phyloP scores from a whole-genome alignment of 257 asterid species.

The Datura wrightii region DNA sequence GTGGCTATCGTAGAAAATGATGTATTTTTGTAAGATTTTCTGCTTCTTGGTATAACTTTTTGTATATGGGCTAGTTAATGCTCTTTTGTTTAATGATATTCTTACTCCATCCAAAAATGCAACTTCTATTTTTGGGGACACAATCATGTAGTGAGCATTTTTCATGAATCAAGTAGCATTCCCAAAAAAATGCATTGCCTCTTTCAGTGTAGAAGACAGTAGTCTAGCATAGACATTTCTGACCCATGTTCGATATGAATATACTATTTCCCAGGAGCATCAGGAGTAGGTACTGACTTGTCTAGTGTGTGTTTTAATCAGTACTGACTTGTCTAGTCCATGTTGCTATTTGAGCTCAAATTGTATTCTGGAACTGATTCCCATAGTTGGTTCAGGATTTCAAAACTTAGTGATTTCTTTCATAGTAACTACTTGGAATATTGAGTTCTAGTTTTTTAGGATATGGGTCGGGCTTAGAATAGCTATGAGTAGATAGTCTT shows the following conservation, averaged over 20 bases:
- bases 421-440: neutral
- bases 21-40: too few relatives aligned
- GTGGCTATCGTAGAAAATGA: too few relatives aligned
- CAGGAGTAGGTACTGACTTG: constrained; percentile 6
- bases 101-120: neutral
- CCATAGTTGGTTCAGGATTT: neutral
- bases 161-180: neutral
- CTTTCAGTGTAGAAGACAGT: constrained; percentile 7
- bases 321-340: neutral
- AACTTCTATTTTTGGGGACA: neutral
- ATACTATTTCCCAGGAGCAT: constrained; percentile 13
- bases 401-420: neutral
- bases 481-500: neutral
- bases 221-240: constrained; percentile 5
- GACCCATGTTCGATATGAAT: constrained; percentile 17
- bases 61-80: too few relatives aligned
- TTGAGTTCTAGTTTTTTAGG: neutral
- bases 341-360: constrained; percentile 18
- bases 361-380: constrained; percentile 4
- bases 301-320: neutral
- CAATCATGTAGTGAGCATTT: neutral
- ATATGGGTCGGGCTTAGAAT: neutral
- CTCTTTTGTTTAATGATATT: too few relatives aligned
- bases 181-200: neutral
- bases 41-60: too few relatives aligned